Base-by-base conservation (phyloP, 352 stramenopile genomes). In the Phytophthora europaea region DNA sequence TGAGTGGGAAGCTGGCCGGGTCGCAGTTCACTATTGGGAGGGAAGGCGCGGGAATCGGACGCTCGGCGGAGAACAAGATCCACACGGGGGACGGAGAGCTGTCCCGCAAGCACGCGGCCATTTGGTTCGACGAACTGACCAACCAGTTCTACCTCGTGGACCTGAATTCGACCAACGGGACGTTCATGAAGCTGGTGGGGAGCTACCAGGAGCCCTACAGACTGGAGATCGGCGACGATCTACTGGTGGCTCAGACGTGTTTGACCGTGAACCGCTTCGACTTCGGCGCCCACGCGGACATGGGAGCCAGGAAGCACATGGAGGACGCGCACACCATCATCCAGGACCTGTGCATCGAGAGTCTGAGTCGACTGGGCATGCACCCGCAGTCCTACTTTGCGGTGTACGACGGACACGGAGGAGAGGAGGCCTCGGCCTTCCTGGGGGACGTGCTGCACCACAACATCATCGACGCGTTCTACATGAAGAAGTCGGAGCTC, bases 241-340 rank as follows among this genome's bases (percentile, higher is more conserved):
- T 99, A 61, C 89, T 99, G 23, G 89, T 99, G 33, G 96, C 95
- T 40, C 92, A 98, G 84, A 99, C 97, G 33, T 98, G 97, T 57
- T 95, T 99, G 70, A 98, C 91, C 1, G 93, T 99, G 6, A 99
- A 99, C 79, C 91, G 97, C 2, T 99, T 99, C 69, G 97, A 99
- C 72, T 99, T 98, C 73, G 97, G 97, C 33, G 94, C 98, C 13
- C 97, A 96, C 65, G 95, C 98, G 54, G 93, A 96, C 51, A 98
- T 99, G 81, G 97, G 97, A 22, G 87, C 91, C 8, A 78, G 97
- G 22, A 98, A 98, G 62, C 92, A 97, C 28, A 99, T 99, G 97
- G 96, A 99, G 78, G 97, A 99, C 79, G 87, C 96, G 31, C 98
- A 98, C 47, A 92, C 97, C 53, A 93, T 99, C 54, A 94, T 99